Conservation (phyloP, 2,329 filamentous ascomycete genomes). For the Sporothrix dimorphospora region DNA sequence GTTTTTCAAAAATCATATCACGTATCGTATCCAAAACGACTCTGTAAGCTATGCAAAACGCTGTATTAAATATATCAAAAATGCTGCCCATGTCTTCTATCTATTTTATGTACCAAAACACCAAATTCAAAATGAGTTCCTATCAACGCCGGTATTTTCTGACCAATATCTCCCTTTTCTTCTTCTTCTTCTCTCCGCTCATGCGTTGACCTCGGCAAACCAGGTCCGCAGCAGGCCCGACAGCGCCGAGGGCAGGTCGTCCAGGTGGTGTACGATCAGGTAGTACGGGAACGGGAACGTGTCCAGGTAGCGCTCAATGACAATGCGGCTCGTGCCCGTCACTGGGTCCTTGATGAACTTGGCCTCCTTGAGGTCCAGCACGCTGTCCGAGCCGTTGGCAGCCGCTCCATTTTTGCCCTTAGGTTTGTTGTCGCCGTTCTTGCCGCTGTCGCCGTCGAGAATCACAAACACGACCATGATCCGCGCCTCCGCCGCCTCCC, state of each 20-base stretch:
- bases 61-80: background rate
- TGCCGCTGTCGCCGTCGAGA: slow-evolving; percentile 68
- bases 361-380: slow-evolving; percentile 86
- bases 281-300: slow-evolving; percentile 98
- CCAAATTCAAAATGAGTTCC: background rate
- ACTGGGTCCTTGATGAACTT: slow-evolving; percentile 70
- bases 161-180: background rate
- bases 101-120: slow-evolving; percentile 4
- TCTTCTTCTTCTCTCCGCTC: background rate
- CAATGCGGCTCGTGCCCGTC: slow-evolving; percentile 65
- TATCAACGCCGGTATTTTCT: slow-evolving; percentile 10
- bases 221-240: slow-evolving; percentile 89
- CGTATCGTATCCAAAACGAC: background rate
- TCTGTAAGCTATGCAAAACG: background rate
- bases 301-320: slow-evolving; percentile 90
- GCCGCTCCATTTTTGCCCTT: slow-evolving; percentile 38
- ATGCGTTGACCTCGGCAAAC: slow-evolving; percentile 76
- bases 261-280: slow-evolving; percentile 87
- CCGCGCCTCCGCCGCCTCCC: slow-evolving; percentile 86
- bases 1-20: background rate
- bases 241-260: slow-evolving; percentile 86
- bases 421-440: slow-evolving; percentile 32
- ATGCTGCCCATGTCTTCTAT: background rate
- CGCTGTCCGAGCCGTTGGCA: slow-evolving; percentile 58
- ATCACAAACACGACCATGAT: slow-evolving; percentile 99